Base-by-base conservation (phyloP, 169 alveolate genomes). In the Prorocentrum cordatum region DNA sequence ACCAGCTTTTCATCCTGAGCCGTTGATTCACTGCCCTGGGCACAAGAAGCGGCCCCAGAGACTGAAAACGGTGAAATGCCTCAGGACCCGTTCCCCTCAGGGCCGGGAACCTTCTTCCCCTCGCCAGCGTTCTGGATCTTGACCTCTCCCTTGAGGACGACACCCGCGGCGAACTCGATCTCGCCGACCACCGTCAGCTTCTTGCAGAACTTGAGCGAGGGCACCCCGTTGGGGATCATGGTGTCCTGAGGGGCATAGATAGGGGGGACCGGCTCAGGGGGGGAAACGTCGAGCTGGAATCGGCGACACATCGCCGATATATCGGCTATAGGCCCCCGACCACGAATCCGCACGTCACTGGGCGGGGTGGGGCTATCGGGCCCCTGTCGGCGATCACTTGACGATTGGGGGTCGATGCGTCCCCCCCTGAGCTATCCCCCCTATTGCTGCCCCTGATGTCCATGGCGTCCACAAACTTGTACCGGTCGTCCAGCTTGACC, bases 151-250 rank as follows among this genome's bases (percentile, higher is more conserved):
- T 77, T 77, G 75, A 77, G 14, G 58, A 77, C 73, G 33, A 77
- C 88, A 18, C 33, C 88, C 47, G 54, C 35, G 24, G 75, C 88
- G n/a, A 77, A 39, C 27, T 26, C 59, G 45, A 77, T 27, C 47
- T 38, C 24, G 22, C 88, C 88, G 29, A 58, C 88, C 47, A 77
- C 70, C 31, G 36, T 73, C 75, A 77, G 62, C 88, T 77, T 77
- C 88, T 77, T 77, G 75, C 88, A 77, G 32, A 26, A 18, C 31
- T 58, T 54, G 59, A 77, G 45, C 64, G 88, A 77, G 2, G 88
- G 88, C 9, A 73, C 75, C 33, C 88, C 88, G 45, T 58, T 77
- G 73, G 88, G 88, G 39, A 77, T 77, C 88, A 77, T 54, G 64
- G 88, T 73, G 59, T 77, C 88, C 84, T 73, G 14, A 24, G 39